Percentiles rank a stretch among this genome's conserved stretches.
Conservation (phyloP, 1,284 basidiomycete species). For the Agroathelia rolfsii region DNA sequence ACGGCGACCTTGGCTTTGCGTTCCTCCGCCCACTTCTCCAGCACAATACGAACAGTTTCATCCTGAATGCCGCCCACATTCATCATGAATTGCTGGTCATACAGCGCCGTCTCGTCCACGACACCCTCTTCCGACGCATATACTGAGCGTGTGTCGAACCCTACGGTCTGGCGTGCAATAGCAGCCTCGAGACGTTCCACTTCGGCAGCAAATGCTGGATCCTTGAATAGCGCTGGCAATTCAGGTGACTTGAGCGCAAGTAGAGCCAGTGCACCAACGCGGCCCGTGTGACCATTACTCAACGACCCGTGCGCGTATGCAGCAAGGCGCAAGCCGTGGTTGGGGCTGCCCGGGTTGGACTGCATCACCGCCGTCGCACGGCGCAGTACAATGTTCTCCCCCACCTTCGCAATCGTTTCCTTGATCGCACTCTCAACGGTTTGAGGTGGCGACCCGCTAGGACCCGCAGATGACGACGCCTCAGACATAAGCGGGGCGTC, state of each 20-base stretch:
- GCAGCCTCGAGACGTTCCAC: conserved; percentile 66
- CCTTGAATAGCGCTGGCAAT: conserved; percentile 32
- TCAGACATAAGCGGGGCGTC: conserved; percentile 62
- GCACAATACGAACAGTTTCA: conserved; percentile 49
- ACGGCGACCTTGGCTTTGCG: conserved; percentile 45
- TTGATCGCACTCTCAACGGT: conserved; percentile 74
- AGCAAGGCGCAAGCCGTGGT: conserved; percentile 52
- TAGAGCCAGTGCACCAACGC: conserved; percentile 62
- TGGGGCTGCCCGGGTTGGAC: conserved; percentile 27
- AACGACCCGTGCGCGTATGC: conserved; percentile 72
- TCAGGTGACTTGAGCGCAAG: conserved; percentile 44
- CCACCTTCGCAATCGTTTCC: conserved; percentile 75
- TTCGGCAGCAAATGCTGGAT: conserved; percentile 37
- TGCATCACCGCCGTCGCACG: conserved; percentile 68
- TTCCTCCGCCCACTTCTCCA: conserved; percentile 59
- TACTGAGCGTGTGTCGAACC: conserved; percentile 70
- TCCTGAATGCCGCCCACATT: conserved; percentile 41
- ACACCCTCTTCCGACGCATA: conserved; percentile 27
- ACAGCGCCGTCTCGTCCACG: conserved; percentile 58
- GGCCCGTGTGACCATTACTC: no score
- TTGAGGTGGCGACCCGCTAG: no score
- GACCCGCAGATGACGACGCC: conserved; percentile 24
- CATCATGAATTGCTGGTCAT: conserved; percentile 81
- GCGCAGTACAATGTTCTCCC: conserved; percentile 80
- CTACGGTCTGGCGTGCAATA: conserved; percentile 78